Base-by-base conservation (phyloP, 768 basidiomycete genomes). In the Gelatoporia subvermispora region DNA sequence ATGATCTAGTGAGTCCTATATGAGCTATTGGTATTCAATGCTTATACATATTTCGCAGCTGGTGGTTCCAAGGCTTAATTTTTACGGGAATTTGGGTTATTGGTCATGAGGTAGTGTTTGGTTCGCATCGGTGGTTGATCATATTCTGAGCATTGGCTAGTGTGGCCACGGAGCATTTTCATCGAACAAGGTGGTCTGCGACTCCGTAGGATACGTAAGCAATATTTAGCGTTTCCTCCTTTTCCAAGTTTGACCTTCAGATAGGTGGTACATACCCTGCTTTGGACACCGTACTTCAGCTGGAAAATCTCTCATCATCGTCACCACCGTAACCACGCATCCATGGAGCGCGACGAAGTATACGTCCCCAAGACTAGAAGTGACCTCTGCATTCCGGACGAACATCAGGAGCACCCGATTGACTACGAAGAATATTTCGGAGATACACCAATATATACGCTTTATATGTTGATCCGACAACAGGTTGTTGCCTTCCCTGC, bases 321-420 rank as follows among this genome's bases (percentile, higher is more conserved):
- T 15, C 86, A 89, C 65, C 84, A 82, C 62, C 78, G 78, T 58
- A 81, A 82, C 53, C 84, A 85, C 47, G 78, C 78, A 36, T 85
- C 84, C 0, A 84, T 88, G 66, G 84, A 84, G 59, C 69, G 81
- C 16, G 87, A 91, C 57, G 84, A 88, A 62, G 88, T 87, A 1
- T 84, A 82, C 52, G 75, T 84, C 8, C 81, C 81, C 1, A 78
- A 79, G 60, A 82, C 79, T 3, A 66, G 80, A 16, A 65, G 65
- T 41, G 79, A 82, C 45, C 71, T 82, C 18, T 69, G 72, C 3
- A 67, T 84, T 28, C 75, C 75, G 2, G 17, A 70, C 9, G 64
- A 68, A 28, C 50, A 65, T 43, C 52, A 46, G 7, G 65, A 69
- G 42, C 50, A 62, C 15, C 60, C 63, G 28, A 68, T 76, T 35